Evolutionary conservation across 2,329 filamentous ascomycete genomes (phyloP).

Genomic region (Ilyonectria mors-panacis): DNA sequence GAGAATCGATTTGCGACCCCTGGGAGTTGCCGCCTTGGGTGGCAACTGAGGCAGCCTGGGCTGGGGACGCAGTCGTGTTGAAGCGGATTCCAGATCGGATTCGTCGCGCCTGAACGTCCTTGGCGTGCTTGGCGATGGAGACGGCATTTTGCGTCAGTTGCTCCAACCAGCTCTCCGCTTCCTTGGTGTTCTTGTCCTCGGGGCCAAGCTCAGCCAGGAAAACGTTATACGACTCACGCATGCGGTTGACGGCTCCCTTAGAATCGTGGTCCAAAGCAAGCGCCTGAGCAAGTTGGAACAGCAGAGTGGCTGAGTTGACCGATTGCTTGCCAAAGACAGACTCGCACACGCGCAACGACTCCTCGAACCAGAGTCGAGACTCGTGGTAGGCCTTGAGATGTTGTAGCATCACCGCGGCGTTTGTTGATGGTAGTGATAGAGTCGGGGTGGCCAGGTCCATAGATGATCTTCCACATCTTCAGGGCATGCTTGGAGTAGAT

Average conservation of each 20-base stretch:
- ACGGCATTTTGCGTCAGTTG: slow-evolving; percentile 97
- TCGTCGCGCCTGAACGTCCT: slow-evolving; percentile 84
- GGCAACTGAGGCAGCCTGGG: slow-evolving; percentile 47
- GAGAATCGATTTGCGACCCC: slow-evolving; percentile 72
- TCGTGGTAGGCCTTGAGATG: slow-evolving; percentile 94
- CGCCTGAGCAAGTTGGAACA: slow-evolving; percentile 97
- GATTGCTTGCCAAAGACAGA: slow-evolving; percentile 90
- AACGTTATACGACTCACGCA: slow-evolving; percentile 97
- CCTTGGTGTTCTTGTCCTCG: slow-evolving; percentile 97
- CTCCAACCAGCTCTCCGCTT: slow-evolving; percentile 96
- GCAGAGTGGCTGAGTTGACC: slow-evolving; percentile 92
- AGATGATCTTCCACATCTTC: slow-evolving; percentile 97
- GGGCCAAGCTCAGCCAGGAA: slow-evolving; percentile 90
- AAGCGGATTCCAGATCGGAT: slow-evolving; percentile 80
- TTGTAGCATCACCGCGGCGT: slow-evolving; percentile 98
- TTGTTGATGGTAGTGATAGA: slow-evolving; percentile 99
- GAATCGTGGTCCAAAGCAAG: slow-evolving; percentile 96
- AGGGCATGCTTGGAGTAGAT: slow-evolving; percentile 93
- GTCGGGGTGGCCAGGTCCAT: slow-evolving; percentile 93
- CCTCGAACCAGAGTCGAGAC: slow-evolving; percentile 97
- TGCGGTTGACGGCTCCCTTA: slow-evolving; percentile 90
- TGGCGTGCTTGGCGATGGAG: slow-evolving; percentile 92
- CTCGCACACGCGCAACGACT: slow-evolving; percentile 90
- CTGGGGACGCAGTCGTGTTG: slow-evolving; percentile 56
- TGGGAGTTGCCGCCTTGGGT: slow-evolving; percentile 51